Conservation (phyloP, 352 stramenopile genomes). For the Elongisporangium undulatum region DNA sequence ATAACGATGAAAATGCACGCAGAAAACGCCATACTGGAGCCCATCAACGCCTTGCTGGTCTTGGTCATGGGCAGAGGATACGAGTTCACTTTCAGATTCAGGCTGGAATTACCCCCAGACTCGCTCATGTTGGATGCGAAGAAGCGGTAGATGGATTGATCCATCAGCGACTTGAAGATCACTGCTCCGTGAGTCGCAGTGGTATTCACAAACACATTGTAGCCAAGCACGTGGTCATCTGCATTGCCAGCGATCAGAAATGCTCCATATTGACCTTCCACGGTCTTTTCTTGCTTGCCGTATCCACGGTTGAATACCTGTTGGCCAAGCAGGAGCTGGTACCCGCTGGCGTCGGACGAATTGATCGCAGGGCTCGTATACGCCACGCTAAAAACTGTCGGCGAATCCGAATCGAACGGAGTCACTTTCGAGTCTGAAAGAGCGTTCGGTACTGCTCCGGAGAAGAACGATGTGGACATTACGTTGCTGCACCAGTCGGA, state of each 20-base stretch:
- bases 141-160: slow-evolving; percentile 39
- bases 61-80: slow-evolving; percentile 46
- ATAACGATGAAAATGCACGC: slow-evolving; percentile 86
- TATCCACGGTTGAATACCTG: slow-evolving; percentile 30
- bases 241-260: slow-evolving; percentile 25
- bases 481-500: slow-evolving; percentile 30
- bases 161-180: slow-evolving; percentile 49
- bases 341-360: slow-evolving; percentile 17
- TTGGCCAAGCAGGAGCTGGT: slow-evolving; percentile 26
- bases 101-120: slow-evolving; percentile 4
- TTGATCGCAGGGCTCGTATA: slow-evolving; percentile 29
- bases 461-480: slow-evolving; percentile 31
- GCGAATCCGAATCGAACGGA: slow-evolving; percentile 21
- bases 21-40: slow-evolving; percentile 59
- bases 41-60: slow-evolving; percentile 36
- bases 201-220: slow-evolving; percentile 50
- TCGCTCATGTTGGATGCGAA: slow-evolving; percentile 16
- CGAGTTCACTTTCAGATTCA: slow-evolving; percentile 44
- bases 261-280: slow-evolving; percentile 28
- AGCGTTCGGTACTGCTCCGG: slow-evolving; percentile 20
- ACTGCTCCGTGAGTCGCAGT: slow-evolving; percentile 28
- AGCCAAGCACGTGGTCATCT: slow-evolving; percentile 26
- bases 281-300: slow-evolving; percentile 6
- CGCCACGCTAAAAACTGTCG: slow-evolving; percentile 34
- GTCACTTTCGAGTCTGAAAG: slow-evolving; percentile 14